A percentile compares a stretch with the other conserved stretches of the same genome.
These are phyloP conservation scores for Mortierella sp. DNA, from an alignment of 371 early-diverging fungal species.

Conservation along the genomic window DNA sequence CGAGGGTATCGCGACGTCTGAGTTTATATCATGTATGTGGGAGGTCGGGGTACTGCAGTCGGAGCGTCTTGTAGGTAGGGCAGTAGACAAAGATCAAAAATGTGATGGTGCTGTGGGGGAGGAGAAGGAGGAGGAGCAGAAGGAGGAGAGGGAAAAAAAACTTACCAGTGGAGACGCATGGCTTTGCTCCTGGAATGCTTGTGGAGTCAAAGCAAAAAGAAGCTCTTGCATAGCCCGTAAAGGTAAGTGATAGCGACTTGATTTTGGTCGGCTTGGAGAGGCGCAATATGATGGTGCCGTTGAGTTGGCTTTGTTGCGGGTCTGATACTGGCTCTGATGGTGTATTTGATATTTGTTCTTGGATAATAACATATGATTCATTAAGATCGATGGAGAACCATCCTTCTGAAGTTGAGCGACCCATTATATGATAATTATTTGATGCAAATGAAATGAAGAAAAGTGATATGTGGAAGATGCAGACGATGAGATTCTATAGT, in stretches of 20 bases:
- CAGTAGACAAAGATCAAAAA: neutral
- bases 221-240: constrained; percentile 38
- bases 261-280: constrained; percentile 42
- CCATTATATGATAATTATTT: neutral
- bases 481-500: neutral
- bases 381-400: constrained; percentile 42
- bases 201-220: constrained; percentile 31
- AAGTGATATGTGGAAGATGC: neutral
- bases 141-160: too few relatives aligned
- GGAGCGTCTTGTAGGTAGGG: neutral
- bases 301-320: constrained; percentile 9
- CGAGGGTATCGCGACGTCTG: neutral
- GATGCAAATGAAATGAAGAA: neutral
- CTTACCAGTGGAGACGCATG: constrained; percentile 25
- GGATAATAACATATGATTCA: constrained; percentile 29
- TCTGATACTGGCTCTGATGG: constrained; percentile 5
- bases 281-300: constrained; percentile 28
- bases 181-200: constrained; percentile 31
- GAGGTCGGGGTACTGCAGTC: neutral
- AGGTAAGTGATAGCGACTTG: constrained; percentile 28
- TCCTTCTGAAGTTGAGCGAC: constrained; percentile 15
- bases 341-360: constrained; percentile 13
- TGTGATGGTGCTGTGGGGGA: neutral
- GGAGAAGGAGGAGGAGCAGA: too few relatives aligned
- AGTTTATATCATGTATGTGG: neutral